These are phyloP conservation scores for Triticum monococcum DNA, from an alignment of 176 grass and related monocot species.

Conservation along the genomic window DNA sequence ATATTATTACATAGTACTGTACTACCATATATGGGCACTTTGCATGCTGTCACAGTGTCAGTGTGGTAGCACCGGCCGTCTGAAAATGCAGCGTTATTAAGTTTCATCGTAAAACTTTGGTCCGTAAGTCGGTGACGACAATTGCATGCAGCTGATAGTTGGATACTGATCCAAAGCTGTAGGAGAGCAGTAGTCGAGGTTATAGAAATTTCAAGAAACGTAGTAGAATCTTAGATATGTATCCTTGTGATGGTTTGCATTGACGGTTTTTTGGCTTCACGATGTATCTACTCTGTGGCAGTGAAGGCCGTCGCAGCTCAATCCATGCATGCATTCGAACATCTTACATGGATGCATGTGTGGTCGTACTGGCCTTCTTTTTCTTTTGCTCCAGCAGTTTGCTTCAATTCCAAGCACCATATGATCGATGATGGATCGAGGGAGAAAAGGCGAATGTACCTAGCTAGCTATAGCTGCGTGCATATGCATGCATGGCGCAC, in stretches of 20 bases:
- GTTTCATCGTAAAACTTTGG: background rate
- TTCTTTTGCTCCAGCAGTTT: background rate
- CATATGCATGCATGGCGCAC: background rate
- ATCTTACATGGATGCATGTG: background rate
- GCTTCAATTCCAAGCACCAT: slow-evolving; percentile 16
- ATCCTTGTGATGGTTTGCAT: background rate
- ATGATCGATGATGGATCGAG: background rate
- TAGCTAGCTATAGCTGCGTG: background rate
- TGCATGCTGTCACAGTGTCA: background rate
- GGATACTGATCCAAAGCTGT: background rate
- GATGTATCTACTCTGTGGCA: background rate
- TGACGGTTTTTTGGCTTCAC: background rate
- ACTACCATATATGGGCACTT: background rate
- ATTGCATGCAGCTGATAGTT: background rate
- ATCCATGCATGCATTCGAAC: background rate
- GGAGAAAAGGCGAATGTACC: background rate
- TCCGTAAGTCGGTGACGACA: background rate
- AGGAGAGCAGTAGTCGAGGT: background rate
- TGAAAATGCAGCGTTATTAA: background rate
- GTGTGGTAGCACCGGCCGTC: background rate
- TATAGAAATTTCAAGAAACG: background rate
- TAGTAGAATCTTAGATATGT: too few species aligned
- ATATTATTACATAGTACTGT: slow-evolving; percentile 14
- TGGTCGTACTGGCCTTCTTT: background rate
- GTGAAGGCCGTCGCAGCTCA: background rate